A percentile compares a stretch with the other conserved stretches of the same genome.
Conservation (phyloP, 2,329 filamentous ascomycete species). For the Spiromastix sp. region DNA sequence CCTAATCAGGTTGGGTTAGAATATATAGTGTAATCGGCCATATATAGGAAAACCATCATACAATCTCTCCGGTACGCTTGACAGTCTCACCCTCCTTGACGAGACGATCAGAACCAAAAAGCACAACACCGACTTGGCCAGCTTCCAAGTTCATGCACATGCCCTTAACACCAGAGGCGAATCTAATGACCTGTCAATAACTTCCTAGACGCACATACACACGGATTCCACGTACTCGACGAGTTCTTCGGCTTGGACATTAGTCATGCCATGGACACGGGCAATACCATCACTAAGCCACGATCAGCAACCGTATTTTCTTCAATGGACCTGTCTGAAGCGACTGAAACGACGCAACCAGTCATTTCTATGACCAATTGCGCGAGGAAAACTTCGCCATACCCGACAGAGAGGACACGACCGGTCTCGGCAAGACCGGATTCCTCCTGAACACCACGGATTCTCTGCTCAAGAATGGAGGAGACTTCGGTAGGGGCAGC, state of each 20-base stretch:
- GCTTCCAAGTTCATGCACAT: constrained; percentile 99
- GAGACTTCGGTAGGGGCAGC: constrained; percentile 95
- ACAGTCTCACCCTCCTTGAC: constrained; percentile 99
- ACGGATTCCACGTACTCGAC: constrained; percentile 69
- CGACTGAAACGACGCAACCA: too few species aligned
- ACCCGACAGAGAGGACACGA: constrained; percentile 97
- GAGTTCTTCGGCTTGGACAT: constrained; percentile 99
- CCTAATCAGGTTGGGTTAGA: constrained; percentile 41
- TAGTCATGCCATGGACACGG: constrained; percentile 99
- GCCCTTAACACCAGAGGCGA: constrained; percentile 98
- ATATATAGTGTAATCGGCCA: not conserved
- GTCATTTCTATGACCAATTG: too few species aligned
- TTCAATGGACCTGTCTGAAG: too few species aligned
- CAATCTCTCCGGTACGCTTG: constrained; percentile 99
- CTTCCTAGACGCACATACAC: constrained; percentile 11
- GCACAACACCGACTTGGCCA: constrained; percentile 99
- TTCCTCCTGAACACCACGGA: constrained; percentile 97
- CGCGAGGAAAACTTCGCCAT: constrained; percentile 47
- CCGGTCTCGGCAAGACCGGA: constrained; percentile 94
- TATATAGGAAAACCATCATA: constrained; percentile 42
- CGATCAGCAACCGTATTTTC: too few species aligned
- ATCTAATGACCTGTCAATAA: constrained; percentile 48
- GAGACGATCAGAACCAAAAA: constrained; percentile 99
- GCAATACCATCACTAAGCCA: constrained; percentile 99
- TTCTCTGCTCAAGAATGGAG: constrained; percentile 98